Evolutionary conservation across 1,139 yeast genomes (phyloP).

Genomic region (Dujonia santamariae): DNA sequence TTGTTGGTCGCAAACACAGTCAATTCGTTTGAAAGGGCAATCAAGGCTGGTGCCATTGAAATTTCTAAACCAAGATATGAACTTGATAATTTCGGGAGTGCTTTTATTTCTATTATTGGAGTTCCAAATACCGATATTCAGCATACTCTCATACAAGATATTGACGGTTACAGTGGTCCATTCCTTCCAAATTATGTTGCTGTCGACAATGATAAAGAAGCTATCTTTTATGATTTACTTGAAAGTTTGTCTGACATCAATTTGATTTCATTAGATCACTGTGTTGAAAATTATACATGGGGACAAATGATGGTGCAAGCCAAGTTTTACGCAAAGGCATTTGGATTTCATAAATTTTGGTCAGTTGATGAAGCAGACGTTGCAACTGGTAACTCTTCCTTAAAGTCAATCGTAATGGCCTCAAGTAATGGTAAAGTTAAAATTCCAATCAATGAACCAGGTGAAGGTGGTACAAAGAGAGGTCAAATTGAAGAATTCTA

Average conservation of each 20-base stretch:
- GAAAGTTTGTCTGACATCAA: slow-evolving; percentile 30
- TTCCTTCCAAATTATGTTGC: slow-evolving; percentile 57
- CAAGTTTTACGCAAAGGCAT: slow-evolving; percentile 52
- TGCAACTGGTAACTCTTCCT: slow-evolving; percentile 65
- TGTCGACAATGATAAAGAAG: slow-evolving; percentile 3
- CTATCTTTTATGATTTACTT: slow-evolving; percentile 9
- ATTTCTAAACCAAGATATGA: slow-evolving; percentile 38
- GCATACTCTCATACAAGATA: slow-evolving; percentile 62
- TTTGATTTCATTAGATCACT: slow-evolving; percentile 59
- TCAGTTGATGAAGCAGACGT: slow-evolving; percentile 77
- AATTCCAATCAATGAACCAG: slow-evolving; percentile 86
- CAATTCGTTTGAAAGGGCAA: slow-evolving; percentile 42
- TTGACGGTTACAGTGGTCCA: slow-evolving; percentile 31
- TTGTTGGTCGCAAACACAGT: slow-evolving; percentile 54
- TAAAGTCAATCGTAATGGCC: slow-evolving; percentile 75
- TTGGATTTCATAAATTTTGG: slow-evolving; percentile 80
- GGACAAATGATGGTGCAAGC: slow-evolving; percentile 59
- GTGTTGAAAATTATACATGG: slow-evolving; percentile 80
- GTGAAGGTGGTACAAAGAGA: slow-evolving; percentile 59
- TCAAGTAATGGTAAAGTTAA: slow-evolving; percentile 62
- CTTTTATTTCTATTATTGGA: slow-evolving; percentile 52
- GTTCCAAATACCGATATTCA: slow-evolving; percentile 61
- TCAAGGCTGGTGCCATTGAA: slow-evolving; percentile 52
- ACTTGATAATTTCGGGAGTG: slow-evolving; percentile 48
- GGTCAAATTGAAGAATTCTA: slow-evolving; percentile 83